Conservation (phyloP, 1,139 yeast genomes). For the Candida frijolesensis region DNA sequence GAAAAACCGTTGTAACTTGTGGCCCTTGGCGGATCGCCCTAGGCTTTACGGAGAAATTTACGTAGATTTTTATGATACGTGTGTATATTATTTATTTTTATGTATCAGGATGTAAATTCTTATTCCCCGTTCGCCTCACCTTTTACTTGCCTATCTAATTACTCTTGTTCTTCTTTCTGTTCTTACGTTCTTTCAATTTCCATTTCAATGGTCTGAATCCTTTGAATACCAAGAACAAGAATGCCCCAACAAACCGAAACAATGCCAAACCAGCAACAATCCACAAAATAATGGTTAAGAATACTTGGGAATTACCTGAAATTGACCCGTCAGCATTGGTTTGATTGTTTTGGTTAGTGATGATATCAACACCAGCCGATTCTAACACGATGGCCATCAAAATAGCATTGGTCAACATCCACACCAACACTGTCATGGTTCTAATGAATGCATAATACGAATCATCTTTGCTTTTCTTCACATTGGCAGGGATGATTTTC, state of each 20-base stretch:
- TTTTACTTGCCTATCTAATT: too few species aligned
- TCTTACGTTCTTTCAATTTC: conserved; percentile 30
- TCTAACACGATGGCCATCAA: conserved; percentile 46
- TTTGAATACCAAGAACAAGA: conserved; percentile 38
- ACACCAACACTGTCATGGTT: conserved; percentile 47
- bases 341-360: conserved; percentile 21
- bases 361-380: conserved; percentile 41
- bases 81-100: too few species aligned
- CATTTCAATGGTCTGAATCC: conserved; percentile 45
- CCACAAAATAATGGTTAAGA: conserved; percentile 51
- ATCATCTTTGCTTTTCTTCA: conserved; percentile 35
- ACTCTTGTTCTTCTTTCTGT: conserved; percentile 3
- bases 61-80: too few species aligned
- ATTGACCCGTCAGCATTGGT: conserved; percentile 32
- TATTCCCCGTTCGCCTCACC: too few species aligned
- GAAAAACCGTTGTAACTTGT: too few species aligned
- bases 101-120: too few species aligned
- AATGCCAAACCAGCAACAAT: conserved; percentile 50
- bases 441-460: conserved; percentile 48
- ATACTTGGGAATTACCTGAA: conserved; percentile 40
- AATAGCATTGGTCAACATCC: conserved; percentile 49
- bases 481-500: conserved; percentile 21
- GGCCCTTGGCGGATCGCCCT: too few species aligned
- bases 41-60: too few species aligned
- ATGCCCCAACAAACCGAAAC: conserved; percentile 45